phyloP scores from a whole-genome alignment of 164 flowering plant species.

The Amborella trichopoda region DNA sequence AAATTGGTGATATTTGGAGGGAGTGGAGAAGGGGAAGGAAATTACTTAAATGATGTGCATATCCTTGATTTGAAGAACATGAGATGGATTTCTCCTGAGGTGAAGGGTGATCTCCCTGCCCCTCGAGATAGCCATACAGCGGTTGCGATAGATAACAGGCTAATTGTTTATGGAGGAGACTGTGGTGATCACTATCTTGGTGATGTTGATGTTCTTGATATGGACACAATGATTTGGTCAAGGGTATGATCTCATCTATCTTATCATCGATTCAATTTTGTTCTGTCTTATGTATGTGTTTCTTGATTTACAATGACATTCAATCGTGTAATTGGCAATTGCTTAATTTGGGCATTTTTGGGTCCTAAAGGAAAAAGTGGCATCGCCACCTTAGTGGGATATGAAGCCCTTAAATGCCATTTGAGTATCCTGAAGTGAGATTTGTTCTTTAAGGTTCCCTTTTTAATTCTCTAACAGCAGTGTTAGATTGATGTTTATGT shows the following conservation, averaged over 20 bases:
- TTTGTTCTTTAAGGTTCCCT: no score
- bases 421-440: no score
- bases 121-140: conserved; percentile 88
- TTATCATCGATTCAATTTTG: no score
- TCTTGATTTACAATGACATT: not conserved
- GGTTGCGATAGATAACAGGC: conserved; percentile 42
- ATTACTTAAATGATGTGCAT: conserved; percentile 84
- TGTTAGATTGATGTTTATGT: no score
- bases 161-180: conserved; percentile 88
- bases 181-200: conserved; percentile 82
- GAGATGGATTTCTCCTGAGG: conserved; percentile 63
- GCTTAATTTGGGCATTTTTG: no score
- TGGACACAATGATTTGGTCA: conserved; percentile 61
- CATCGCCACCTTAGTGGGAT: no score
- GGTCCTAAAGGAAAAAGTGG: no score
- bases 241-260: conserved; percentile 50
- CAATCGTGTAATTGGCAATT: no score
- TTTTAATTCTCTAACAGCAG: no score
- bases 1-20: conserved; percentile 85
- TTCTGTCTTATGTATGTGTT: no score
- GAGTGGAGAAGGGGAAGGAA: conserved; percentile 83
- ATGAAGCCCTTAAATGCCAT: no score
- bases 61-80: conserved; percentile 61
- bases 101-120: conserved; percentile 58
- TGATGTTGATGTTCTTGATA: conserved; percentile 57